phyloP scores from a whole-genome alignment of 441 rosid species.

The Gossypium davidsonii region DNA sequence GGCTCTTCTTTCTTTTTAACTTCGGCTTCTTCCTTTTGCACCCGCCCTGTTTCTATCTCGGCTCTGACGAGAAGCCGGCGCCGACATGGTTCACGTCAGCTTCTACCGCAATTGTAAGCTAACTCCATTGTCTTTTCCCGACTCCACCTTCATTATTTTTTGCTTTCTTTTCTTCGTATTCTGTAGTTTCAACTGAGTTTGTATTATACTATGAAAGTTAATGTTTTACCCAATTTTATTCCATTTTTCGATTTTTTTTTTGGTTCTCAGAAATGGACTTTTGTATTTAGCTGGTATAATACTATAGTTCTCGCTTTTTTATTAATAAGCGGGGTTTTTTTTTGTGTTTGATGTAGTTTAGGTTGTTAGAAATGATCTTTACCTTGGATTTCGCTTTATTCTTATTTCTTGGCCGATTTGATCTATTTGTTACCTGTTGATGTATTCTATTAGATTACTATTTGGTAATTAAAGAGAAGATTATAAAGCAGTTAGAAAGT shows the following conservation, averaged over 20 bases:
- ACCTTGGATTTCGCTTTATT: not conserved
- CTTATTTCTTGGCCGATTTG: not conserved
- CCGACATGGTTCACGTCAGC: slow-evolving; percentile 59
- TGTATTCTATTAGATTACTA: too few species aligned
- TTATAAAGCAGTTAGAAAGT: not conserved
- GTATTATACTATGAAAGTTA: not conserved
- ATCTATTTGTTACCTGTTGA: not conserved
- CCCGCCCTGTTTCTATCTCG: not conserved
- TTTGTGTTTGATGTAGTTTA: not conserved
- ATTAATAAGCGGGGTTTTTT: not conserved
- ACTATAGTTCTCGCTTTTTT: not conserved
- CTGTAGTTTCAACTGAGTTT: not conserved
- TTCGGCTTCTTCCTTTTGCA: not conserved
- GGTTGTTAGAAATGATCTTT: not conserved
- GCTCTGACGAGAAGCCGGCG: not conserved
- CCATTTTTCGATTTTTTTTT: not conserved
- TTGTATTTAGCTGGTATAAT: not conserved
- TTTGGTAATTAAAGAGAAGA: not conserved
- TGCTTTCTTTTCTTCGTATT: not conserved
- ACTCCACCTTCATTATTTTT: not conserved
- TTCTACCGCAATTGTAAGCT: slow-evolving; percentile 68
- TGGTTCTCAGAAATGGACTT: not conserved
- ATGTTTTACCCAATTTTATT: not conserved
- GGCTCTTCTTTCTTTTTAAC: not conserved
- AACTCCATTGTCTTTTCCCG: not conserved